Percentiles rank a stretch among this genome's conserved stretches.
phyloP scores from a whole-genome alignment of 768 basidiomycete species.

The Tylopilus intermedius region DNA sequence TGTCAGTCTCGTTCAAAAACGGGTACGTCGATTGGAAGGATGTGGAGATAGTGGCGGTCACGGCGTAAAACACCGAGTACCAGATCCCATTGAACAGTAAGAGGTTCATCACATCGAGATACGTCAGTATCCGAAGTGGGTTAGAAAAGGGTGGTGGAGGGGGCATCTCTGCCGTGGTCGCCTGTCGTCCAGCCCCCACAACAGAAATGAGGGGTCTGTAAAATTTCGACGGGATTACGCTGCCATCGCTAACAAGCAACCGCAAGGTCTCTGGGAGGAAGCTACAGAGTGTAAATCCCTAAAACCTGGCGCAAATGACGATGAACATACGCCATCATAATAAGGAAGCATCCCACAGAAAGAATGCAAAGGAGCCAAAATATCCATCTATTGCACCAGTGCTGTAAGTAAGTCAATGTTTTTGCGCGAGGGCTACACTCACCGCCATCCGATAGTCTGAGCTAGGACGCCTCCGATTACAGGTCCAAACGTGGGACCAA shows the following conservation, averaged over 20 bases:
- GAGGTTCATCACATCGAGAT: conserved; percentile 35
- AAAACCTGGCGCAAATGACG: not conserved
- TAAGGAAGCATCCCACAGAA: conserved; percentile 11
- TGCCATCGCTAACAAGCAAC: conserved; percentile 28
- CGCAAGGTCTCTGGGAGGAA: conserved; percentile 22
- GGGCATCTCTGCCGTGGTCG: not conserved
- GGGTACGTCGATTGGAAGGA: conserved; percentile 49
- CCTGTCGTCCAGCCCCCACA: conserved; percentile 22
- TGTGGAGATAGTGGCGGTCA: conserved; percentile 45
- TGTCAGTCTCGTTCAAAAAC: conserved; percentile 41
- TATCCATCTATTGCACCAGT: conserved; percentile 15
- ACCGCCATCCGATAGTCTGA: conserved; percentile 62
- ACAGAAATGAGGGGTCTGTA: conserved; percentile 26
- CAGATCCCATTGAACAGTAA: conserved; percentile 52
- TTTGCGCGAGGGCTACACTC: conserved; percentile 2
- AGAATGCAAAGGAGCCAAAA: conserved; percentile 22
- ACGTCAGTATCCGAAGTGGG: conserved; percentile 34
- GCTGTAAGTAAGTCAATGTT: not conserved
- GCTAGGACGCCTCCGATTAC: conserved; percentile 53
- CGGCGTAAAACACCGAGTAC: conserved; percentile 47
- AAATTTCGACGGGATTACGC: conserved; percentile 23
- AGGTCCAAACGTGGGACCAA: conserved; percentile 51
- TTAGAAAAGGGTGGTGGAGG: conserved; percentile 30
- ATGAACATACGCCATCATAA: conserved; percentile 11
- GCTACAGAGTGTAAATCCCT: conserved; percentile 6